Conservation (phyloP, 352 stramenopile species). For the Phytophthora pluvialis region DNA sequence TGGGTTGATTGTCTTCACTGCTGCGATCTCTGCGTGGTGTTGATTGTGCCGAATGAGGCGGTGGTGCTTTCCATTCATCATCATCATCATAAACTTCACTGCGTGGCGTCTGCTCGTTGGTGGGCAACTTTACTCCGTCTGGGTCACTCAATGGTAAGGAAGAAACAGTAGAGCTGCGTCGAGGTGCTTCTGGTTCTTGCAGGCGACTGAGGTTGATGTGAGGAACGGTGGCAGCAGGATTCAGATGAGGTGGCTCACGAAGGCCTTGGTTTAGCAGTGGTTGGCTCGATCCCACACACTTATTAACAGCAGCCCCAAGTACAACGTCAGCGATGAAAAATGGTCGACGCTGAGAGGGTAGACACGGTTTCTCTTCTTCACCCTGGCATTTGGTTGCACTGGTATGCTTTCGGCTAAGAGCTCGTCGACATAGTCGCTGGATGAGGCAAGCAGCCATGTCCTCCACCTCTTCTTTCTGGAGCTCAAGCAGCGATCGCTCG, state of each 20-base stretch:
- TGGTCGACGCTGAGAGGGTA: neutral
- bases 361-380: neutral
- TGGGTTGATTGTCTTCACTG: neutral
- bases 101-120: conserved; percentile 1
- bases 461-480: conserved; percentile 48
- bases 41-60: neutral
- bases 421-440: conserved; percentile 43
- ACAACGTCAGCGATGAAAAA: conserved; percentile 22
- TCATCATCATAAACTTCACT: conserved; percentile 19
- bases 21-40: conserved; percentile 4
- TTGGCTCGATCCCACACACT: conserved; percentile 4
- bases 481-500: conserved; percentile 15
- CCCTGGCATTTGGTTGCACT: neutral
- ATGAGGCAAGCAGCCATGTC: conserved; percentile 51
- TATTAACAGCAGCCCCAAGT: conserved; percentile 16
- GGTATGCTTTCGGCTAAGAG: neutral
- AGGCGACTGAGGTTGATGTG: conserved; percentile 14
- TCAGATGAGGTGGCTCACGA: conserved; percentile 13
- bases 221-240: conserved; percentile 17
- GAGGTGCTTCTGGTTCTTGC: conserved; percentile 12
- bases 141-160: conserved; percentile 12
- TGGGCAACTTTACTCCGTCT: neutral
- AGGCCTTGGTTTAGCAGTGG: neutral
- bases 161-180: conserved; percentile 25
- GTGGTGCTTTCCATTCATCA: conserved; percentile 14